Evolutionary conservation across 2,329 filamentous ascomycete genomes (phyloP).

Genomic region (Neofusicoccum sp.): DNA sequence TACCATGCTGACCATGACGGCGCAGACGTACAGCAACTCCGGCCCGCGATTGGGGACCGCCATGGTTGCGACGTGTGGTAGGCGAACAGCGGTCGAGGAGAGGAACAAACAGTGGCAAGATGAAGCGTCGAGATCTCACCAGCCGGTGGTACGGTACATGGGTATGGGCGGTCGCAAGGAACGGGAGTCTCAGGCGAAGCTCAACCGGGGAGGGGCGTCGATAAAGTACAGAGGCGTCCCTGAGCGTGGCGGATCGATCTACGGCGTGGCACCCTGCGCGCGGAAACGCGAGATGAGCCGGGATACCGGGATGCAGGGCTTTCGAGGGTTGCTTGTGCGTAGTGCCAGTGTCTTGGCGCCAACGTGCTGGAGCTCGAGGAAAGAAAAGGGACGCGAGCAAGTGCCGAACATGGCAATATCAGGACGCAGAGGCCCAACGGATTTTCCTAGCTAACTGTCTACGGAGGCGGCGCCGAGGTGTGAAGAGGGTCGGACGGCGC

Average conservation of each 20-base stretch:
- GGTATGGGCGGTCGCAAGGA: not conserved
- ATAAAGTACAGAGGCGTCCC: constrained; percentile 7
- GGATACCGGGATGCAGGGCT: not conserved
- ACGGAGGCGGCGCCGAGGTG: not conserved
- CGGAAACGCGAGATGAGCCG: not conserved
- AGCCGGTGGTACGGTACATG: not conserved
- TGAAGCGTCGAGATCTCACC: not conserved
- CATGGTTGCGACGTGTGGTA: not conserved
- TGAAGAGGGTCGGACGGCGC: not conserved
- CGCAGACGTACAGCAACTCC: not conserved
- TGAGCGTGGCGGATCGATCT: not conserved
- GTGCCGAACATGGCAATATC: constrained; percentile 11
- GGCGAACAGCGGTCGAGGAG: not conserved
- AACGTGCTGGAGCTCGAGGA: not conserved
- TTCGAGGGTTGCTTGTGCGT: not conserved
- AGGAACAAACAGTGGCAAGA: no score
- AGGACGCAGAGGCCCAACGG: constrained; percentile 13
- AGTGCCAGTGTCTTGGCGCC: not conserved
- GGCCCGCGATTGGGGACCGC: not conserved
- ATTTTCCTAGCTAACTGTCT: not conserved
- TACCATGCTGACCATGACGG: not conserved
- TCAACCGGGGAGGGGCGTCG: not conserved
- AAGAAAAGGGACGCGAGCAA: not conserved
- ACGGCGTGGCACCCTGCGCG: not conserved
- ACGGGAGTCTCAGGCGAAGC: not conserved